Evolutionary conservation across 768 basidiomycete species (phyloP).

Genomic region (Trametes elegans): DNA sequence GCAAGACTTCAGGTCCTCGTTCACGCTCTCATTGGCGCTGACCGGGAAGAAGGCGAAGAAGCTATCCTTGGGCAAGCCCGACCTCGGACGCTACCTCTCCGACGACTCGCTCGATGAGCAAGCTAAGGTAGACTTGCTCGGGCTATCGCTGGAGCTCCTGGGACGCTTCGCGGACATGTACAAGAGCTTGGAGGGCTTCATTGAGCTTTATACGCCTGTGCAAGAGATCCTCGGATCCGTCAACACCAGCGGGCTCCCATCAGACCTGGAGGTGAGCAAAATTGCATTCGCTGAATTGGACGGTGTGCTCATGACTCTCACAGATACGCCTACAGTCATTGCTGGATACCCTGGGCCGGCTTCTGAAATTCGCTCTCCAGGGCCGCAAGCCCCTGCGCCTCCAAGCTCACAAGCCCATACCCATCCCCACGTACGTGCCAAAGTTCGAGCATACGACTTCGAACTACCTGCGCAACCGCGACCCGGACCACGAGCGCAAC

Average conservation of each 20-base stretch:
- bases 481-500: constrained; percentile 91
- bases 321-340: constrained; percentile 49
- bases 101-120: constrained; percentile 42
- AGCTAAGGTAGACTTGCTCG: constrained; percentile 70
- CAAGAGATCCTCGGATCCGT: constrained; percentile 54
- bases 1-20: constrained; percentile 62
- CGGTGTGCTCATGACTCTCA: not conserved
- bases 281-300: not conserved
- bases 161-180: constrained; percentile 71
- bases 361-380: constrained; percentile 72
- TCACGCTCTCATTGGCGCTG: constrained; percentile 42
- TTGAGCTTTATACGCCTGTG: constrained; percentile 81
- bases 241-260: constrained; percentile 43
- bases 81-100: constrained; percentile 45
- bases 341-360: constrained; percentile 50
- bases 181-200: constrained; percentile 75
- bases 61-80: constrained; percentile 41
- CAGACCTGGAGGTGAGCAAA: constrained; percentile 54
- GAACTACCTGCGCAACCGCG: constrained; percentile 73
- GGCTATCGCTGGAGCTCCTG: constrained; percentile 59
- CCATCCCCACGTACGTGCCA: constrained; percentile 90
- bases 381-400: constrained; percentile 76
- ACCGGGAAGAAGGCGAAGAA: constrained; percentile 38
- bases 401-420: constrained; percentile 94
- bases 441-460: constrained; percentile 84